phyloP scores from a whole-genome alignment of 208 protist genomes.

The Leishmania tarentolae region DNA sequence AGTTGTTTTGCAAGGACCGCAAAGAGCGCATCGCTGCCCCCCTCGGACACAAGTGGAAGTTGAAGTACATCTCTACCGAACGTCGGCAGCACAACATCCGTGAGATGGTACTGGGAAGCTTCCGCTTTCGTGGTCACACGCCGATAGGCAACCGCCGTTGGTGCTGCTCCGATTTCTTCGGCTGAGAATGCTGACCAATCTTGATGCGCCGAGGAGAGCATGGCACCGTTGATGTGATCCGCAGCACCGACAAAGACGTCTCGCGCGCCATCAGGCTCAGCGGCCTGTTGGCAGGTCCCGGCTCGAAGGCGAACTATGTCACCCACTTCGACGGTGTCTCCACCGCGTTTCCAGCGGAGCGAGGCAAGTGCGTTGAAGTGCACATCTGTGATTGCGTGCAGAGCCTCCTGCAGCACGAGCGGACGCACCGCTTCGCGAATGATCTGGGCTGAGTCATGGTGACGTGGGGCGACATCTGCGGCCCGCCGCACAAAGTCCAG shows the following conservation, averaged over 20 bases:
- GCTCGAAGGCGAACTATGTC: conserved; percentile 52
- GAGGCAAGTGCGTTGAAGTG: conserved; percentile 86
- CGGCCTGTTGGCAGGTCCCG: background rate
- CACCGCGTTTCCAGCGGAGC: conserved; percentile 53
- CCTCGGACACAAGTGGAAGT: conserved; percentile 7
- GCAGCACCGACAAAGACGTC: conserved; percentile 70
- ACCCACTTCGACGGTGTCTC: conserved; percentile 46
- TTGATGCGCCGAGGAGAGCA: conserved; percentile 52
- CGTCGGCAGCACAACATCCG: conserved; percentile 75
- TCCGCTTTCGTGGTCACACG: conserved; percentile 42
- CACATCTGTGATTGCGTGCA: conserved; percentile 73
- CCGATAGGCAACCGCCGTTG: background rate
- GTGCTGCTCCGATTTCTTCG: background rate
- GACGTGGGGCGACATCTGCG: conserved; percentile 40
- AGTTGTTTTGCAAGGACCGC: conserved; percentile 52
- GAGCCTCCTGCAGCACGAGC: conserved; percentile 63
- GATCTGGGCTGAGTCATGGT: conserved; percentile 75
- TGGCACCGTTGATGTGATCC: conserved; percentile 67
- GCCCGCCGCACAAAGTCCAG: conserved; percentile 74
- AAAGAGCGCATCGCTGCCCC: conserved; percentile 15
- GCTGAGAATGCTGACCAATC: conserved; percentile 43
- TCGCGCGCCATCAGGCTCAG: background rate
- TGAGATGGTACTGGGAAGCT: conserved; percentile 42
- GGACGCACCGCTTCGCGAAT: conserved; percentile 68
- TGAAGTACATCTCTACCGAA: conserved; percentile 31